Percentiles rank a stretch among this genome's conserved stretches.
Evolutionary conservation across 768 basidiomycete species (phyloP).

Genomic region (Boletus pseudopeckii): DNA sequence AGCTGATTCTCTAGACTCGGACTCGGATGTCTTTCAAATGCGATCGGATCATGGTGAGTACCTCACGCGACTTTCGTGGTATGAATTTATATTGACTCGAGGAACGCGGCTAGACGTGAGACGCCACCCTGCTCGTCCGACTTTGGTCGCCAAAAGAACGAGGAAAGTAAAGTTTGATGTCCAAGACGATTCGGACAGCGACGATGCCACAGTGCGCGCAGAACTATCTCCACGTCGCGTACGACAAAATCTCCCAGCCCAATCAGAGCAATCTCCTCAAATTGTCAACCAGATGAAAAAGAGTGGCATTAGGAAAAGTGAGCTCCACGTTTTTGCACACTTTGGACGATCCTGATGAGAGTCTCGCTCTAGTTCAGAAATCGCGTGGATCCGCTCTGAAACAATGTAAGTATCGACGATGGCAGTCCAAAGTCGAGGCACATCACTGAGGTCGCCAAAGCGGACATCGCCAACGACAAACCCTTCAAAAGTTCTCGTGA

Average conservation of each 20-base stretch:
- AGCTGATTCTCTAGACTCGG: constrained; percentile 16
- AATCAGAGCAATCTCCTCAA: background rate
- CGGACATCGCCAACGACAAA: background rate
- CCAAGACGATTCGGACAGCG: constrained; percentile 10
- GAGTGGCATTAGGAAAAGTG: constrained; percentile 6
- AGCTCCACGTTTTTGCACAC: background rate
- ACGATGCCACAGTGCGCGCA: constrained; percentile 13
- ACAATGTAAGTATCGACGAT: constrained; percentile 11
- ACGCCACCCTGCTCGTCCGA: background rate
- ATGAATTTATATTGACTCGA: background rate
- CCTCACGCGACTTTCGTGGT: background rate
- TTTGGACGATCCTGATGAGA: background rate
- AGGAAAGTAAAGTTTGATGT: constrained; percentile 18
- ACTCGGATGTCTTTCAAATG: constrained; percentile 1
- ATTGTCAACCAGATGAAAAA: background rate
- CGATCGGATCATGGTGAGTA: constrained; percentile 1
- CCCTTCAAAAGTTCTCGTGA: constrained; percentile 4
- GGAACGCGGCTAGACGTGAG: constrained; percentile 3
- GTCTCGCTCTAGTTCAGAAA: constrained; percentile 6
- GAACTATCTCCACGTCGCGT: constrained; percentile 2
- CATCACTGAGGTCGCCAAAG: constrained; percentile 10
- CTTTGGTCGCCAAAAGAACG: background rate
- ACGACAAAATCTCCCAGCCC: background rate
- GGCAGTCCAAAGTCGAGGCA: background rate
- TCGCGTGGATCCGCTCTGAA: background rate